Base-by-base conservation (phyloP, 768 basidiomycete species). In the Tricholoma bakamatsutake region DNA sequence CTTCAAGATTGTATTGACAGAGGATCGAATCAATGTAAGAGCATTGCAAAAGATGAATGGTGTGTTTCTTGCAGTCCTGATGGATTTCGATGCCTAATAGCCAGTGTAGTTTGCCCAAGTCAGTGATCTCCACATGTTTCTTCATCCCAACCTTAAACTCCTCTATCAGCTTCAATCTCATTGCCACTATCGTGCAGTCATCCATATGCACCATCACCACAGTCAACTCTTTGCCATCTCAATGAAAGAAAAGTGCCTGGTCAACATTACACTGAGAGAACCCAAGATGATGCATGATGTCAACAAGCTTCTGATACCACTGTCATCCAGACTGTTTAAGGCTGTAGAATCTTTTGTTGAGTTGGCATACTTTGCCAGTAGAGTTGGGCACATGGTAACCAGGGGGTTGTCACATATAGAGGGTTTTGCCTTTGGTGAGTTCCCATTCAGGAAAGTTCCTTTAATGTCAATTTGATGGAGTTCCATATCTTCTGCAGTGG, bases 141-240 rank as follows among this genome's bases (percentile, higher is more conserved):
- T 66, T 64, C 0, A 70, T 33, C 33, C 50, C n/a, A 71, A 53
- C 35, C 54, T 50, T 50, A 21, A 50, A 50, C 4, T 50, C 12
- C 6, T 17, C 8, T 11, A 50, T 33, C 30, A 50, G 1, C 6
- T 5, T 24, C 35, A 52, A 52, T 46, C 6, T 7, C 18, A 30
- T 17, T 10, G 51, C 52, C 68, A 61, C 69, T 73, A 56, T 73
- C 67, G n/a, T 47, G 48, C 59, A 53, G 35, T 60, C 54, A 37
- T 66, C 62, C 33, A 62, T 50, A 58, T 68, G 57, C 17, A 67
- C 64, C 8, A 75, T 61, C 0, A 70, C 54, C 56, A 49, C 73
- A 56, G 7, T 74, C 35, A 27, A 69, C 61, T 47, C 69, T 62
- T 48, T 65, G 54, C 8, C 61, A 30, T 0, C 18, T 6, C 12